Conservation (phyloP, 306 rosid species). For the Boehmeria nivea region DNA sequence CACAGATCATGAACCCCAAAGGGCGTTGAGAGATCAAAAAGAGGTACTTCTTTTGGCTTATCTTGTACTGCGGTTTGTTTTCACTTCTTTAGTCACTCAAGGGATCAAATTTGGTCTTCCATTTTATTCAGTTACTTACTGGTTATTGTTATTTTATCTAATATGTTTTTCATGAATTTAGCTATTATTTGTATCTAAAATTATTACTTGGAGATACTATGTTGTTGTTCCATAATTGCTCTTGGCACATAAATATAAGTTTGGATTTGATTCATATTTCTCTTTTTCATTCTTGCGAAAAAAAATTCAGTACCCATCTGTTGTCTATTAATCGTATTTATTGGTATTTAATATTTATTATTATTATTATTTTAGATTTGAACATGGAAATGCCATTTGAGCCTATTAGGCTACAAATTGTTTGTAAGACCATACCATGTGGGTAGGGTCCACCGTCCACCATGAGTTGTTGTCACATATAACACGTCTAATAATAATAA, state of each 20-base stretch:
- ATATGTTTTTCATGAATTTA: conserved; percentile 33
- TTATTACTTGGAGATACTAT: conserved; percentile 26
- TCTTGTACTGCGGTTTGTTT: conserved; percentile 18
- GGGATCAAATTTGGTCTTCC: conserved; percentile 26
- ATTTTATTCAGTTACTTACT: conserved; percentile 23
- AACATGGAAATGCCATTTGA: too few relatives aligned
- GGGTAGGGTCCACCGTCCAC: conserved; percentile 1
- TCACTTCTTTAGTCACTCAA: conserved; percentile 15
- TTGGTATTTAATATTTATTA: too few relatives aligned
- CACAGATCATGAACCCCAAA: conserved; percentile 99
- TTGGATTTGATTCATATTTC: background rate
- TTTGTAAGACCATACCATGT: background rate
- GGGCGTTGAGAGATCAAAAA: conserved; percentile 59
- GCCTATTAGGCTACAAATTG: too few relatives aligned
- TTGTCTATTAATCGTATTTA: too few relatives aligned
- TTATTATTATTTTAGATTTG: background rate
- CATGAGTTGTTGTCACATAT: background rate
- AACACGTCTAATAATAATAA: background rate
- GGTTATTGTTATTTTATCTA: conserved; percentile 18
- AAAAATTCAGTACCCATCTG: too few relatives aligned
- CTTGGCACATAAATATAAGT: background rate
- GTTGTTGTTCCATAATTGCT: background rate
- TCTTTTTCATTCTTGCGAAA: too few relatives aligned
- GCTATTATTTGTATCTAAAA: conserved; percentile 40
- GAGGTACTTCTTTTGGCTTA: background rate